Conservation (phyloP, 352 stramenopile genomes). For the Pelagophyceae sp. region DNA sequence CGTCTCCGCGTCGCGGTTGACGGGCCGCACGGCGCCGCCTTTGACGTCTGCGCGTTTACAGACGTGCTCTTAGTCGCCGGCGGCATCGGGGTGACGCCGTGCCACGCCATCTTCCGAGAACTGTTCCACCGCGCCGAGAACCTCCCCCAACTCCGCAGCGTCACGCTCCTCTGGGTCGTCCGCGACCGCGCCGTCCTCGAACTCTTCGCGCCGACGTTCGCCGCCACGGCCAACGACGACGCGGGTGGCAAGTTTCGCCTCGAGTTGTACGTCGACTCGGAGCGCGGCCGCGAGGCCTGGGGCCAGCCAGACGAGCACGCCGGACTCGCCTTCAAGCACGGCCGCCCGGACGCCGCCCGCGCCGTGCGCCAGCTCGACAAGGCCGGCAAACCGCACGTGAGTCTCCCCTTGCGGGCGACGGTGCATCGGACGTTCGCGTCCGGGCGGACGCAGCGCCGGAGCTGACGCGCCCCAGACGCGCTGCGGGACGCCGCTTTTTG, state of each 20-base stretch:
- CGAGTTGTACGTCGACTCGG: background rate
- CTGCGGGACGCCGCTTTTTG: background rate
- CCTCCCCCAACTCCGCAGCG: background rate
- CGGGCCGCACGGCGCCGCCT: conserved; percentile 28
- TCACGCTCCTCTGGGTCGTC: conserved; percentile 5
- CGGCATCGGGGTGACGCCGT: conserved; percentile 68
- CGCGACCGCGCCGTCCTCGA: background rate
- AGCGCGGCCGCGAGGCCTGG: background rate
- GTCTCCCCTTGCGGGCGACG: background rate
- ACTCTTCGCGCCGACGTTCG: background rate
- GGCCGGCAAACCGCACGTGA: background rate
- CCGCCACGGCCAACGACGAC: background rate
- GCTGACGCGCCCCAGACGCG: no score
- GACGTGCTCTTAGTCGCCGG: conserved; percentile 30
- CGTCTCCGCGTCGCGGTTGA: conserved; percentile 26
- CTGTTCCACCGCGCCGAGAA: conserved; percentile 38
- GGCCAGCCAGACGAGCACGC: background rate
- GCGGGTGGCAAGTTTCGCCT: background rate
- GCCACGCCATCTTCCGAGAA: conserved; percentile 70
- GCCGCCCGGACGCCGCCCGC: background rate
- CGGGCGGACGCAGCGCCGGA: no score
- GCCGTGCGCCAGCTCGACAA: background rate
- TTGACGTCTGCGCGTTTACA: conserved; percentile 8
- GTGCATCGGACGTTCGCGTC: no score
- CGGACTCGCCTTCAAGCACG: background rate